These are phyloP conservation scores for Dichomitus squalens DNA, from an alignment of 1,284 basidiomycete species.

Conservation along the genomic window DNA sequence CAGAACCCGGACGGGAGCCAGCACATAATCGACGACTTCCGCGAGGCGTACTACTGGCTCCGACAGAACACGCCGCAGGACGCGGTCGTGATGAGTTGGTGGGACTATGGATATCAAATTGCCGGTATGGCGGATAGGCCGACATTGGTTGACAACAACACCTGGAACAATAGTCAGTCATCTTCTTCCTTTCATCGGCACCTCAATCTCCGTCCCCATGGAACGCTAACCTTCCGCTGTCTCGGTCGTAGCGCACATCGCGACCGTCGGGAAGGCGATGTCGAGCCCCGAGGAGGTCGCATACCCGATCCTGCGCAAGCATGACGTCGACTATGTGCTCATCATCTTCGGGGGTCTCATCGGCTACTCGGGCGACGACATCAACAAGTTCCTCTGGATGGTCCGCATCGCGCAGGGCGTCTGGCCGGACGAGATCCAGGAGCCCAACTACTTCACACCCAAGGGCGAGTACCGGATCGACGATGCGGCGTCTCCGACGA, in stretches of 20 bases:
- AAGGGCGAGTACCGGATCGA: constrained; percentile 95
- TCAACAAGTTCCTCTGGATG: constrained; percentile 99
- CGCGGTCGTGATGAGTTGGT: constrained; percentile 98
- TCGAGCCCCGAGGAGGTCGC: constrained; percentile 92
- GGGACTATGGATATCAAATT: constrained; percentile 99
- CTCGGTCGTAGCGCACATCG: constrained; percentile 75
- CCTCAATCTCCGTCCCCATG: not conserved
- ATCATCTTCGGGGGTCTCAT: constrained; percentile 97
- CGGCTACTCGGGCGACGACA: constrained; percentile 98
- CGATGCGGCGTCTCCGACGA: constrained; percentile 83
- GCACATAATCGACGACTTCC: constrained; percentile 98
- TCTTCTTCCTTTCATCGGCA: not conserved
- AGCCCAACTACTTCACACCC: constrained; percentile 93
- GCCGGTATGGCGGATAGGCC: constrained; percentile 98
- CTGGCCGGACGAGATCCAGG: constrained; percentile 98
- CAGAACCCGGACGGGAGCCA: constrained; percentile 83
- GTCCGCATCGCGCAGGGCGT: constrained; percentile 97
- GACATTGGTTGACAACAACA: constrained; percentile 99
- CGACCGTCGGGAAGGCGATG: constrained; percentile 98
- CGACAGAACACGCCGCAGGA: constrained; percentile 93
- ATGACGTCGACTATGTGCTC: constrained; percentile 98
- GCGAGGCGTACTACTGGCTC: constrained; percentile 99
- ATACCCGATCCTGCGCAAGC: constrained; percentile 95
- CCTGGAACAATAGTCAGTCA: constrained; percentile 97
- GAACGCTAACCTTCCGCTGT: not conserved